Percentiles rank a stretch among this genome's conserved stretches.
Conservation (phyloP, 768 basidiomycete genomes). For the Suillus tomentosus region DNA sequence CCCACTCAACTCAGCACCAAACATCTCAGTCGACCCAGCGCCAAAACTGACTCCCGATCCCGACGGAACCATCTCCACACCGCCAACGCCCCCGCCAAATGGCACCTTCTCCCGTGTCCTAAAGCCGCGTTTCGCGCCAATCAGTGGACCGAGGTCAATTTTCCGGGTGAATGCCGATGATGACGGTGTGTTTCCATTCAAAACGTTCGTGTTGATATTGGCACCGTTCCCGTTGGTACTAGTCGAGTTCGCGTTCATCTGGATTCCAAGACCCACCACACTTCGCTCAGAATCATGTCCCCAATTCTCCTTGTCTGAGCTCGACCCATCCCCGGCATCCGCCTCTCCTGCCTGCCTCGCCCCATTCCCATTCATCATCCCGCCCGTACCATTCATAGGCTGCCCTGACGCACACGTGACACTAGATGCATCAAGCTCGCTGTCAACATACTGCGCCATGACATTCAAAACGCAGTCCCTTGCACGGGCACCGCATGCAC, state of each 20-base stretch:
- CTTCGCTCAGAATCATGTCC: neutral
- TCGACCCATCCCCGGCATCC: neutral
- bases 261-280: neutral
- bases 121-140: conserved; percentile 63
- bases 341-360: neutral
- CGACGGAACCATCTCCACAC: conserved; percentile 54
- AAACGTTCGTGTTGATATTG: conserved; percentile 23
- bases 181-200: conserved; percentile 7
- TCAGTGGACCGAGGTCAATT: conserved; percentile 62
- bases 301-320: conserved; percentile 8
- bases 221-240: conserved; percentile 3
- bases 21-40: neutral
- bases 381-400: neutral
- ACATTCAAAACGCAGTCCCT: conserved; percentile 62
- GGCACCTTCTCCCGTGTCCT: conserved; percentile 58
- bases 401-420: conserved; percentile 14
- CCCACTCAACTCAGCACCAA: neutral
- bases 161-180: neutral
- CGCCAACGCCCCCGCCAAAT: conserved; percentile 61
- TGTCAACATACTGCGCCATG: conserved; percentile 67
- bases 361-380: neutral
- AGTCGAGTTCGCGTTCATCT: neutral
- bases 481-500: conserved; percentile 67
- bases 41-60: neutral
- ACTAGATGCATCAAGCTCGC: conserved; percentile 27